phyloP scores from a whole-genome alignment of 192 early-diverging fungal genomes.

The Linnemannia hyalina region DNA sequence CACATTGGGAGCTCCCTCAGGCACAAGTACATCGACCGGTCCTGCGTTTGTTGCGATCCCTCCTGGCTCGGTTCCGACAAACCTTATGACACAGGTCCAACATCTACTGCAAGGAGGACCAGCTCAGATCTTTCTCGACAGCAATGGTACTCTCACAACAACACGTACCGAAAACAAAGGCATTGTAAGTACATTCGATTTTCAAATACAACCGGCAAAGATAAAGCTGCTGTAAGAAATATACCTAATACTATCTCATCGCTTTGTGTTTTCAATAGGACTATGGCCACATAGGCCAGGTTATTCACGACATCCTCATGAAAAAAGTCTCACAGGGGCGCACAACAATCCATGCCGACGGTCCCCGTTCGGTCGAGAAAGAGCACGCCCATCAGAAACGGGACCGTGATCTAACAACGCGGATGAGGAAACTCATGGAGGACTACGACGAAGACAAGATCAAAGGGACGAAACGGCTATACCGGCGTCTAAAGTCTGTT shows the following conservation, averaged over 20 bases:
- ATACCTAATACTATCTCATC: background rate
- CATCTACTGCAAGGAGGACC: no score
- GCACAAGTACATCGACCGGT: no score
- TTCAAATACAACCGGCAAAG: no score
- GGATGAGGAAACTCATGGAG: background rate
- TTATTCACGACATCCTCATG: background rate
- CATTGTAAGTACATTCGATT: no score
- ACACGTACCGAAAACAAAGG: no score
- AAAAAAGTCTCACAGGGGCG: background rate
- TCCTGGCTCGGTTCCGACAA: no score
- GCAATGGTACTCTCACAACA: no score
- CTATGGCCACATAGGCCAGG: background rate
- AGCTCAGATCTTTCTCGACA: no score
- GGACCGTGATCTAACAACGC: background rate
- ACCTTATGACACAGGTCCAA: no score
- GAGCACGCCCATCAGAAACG: conserved; percentile 2
- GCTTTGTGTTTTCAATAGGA: background rate
- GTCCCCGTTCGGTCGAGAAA: background rate
- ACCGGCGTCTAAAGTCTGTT: conserved; percentile 4
- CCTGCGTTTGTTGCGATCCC: no score
- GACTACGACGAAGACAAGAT: background rate
- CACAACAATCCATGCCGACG: background rate
- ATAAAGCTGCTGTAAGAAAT: background rate
- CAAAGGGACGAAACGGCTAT: background rate
- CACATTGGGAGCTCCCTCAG: no score